Base-by-base conservation (phyloP, 306 rosid species). In the Hippophae rhamnoides region DNA sequence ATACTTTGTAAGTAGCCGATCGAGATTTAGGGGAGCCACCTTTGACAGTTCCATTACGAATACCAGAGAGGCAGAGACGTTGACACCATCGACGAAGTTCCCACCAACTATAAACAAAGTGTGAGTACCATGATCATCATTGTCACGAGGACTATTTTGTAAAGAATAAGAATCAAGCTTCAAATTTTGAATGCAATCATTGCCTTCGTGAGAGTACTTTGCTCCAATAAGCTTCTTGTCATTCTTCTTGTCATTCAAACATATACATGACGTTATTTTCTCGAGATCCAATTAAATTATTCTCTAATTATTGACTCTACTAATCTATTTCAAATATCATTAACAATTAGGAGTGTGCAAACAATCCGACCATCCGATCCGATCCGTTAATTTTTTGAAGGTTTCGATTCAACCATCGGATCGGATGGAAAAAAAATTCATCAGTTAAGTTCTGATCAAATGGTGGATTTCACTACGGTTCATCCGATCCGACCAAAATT, bases 1-100 rank as follows among this genome's bases (percentile, higher is more conserved):
- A 71, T 31, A 60, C 18, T 56, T 79, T 79, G 72, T 79, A 74
- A 14, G 74, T 80, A 5, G 79, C 79, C 8, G 85, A 79, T 6
- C 90, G 40, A 18, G 96, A 88, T 61, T 49, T 77, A 0, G 96
- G 94, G 9, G 96, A 85, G 42, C 96, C 96, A 27, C 96, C 94
- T 49, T 79, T 63, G 25, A 94, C 96, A 3, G 89, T 85, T 51
- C 94, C 96, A 13, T 74, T 71, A 7, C 86, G 90, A 1, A 59
- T 9, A 0, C 94, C 90, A 18, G 76, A 68, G 2, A 83, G 71
- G 43, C 38, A 18, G 76, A 68, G 2, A 83, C 73, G 43, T 26
- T 81, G 13, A 83, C 85, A 2, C 69, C 80, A 0, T 44, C 41
- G 11, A 85, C 94, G 42, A 77, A 81, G 69, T 57, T 77, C 6